A percentile compares a stretch with the other conserved stretches of the same genome.
These are phyloP conservation scores for Solanum tarijense DNA, from an alignment of 257 asterid genomes.

Conservation along the genomic window DNA sequence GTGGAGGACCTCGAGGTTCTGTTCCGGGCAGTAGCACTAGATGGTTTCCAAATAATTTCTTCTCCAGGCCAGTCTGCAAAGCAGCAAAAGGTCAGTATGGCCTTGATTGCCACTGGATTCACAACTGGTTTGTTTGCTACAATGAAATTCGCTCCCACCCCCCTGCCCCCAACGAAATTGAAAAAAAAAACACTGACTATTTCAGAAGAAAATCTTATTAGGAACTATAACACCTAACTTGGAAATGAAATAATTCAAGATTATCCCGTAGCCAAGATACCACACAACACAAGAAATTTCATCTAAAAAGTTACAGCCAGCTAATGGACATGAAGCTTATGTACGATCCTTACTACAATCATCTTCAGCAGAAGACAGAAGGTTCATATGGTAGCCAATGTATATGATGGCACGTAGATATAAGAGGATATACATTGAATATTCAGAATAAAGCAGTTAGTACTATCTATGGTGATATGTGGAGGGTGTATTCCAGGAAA, in stretches of 20 bases:
- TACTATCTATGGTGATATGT: background rate
- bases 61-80: constrained; percentile 79
- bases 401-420: background rate
- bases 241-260: background rate
- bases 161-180: background rate
- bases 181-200: background rate
- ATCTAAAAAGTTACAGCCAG: background rate
- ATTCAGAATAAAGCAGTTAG: background rate
- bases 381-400: background rate
- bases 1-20: constrained; percentile 71
- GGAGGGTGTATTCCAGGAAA: background rate
- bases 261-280: background rate
- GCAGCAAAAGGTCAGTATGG: background rate
- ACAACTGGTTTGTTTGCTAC: background rate
- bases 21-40: constrained; percentile 52
- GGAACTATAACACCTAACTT: background rate
- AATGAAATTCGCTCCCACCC: background rate
- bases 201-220: background rate
- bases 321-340: background rate
- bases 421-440: background rate
- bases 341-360: background rate
- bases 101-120: background rate
- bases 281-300: background rate
- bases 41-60: constrained; percentile 81
- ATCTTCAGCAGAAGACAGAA: background rate